Evolutionary conservation across 768 basidiomycete genomes (phyloP).

Genomic region (Xerocomus spinulosus): DNA sequence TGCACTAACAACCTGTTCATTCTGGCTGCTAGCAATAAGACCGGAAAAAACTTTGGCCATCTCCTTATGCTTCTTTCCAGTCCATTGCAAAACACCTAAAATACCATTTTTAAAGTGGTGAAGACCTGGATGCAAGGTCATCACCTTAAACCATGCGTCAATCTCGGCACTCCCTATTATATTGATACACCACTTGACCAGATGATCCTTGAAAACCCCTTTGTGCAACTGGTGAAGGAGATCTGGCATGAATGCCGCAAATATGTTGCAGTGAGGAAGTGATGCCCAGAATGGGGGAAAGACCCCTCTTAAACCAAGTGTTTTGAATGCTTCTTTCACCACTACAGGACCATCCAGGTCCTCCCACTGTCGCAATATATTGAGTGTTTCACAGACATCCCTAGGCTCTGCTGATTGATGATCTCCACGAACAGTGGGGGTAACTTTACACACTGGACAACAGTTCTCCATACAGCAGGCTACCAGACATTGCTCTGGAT

Average conservation of each 20-base stretch:
- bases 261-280: no score
- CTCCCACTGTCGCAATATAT: no score
- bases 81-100: background rate
- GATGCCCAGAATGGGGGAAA: background rate
- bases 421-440: background rate
- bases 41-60: background rate
- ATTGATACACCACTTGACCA: no score
- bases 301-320: no score
- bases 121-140: background rate
- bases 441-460: background rate
- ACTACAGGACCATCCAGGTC: no score
- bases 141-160: background rate
- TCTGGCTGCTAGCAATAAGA: background rate
- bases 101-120: background rate
- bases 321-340: no score
- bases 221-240: no score
- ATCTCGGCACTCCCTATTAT: background rate
- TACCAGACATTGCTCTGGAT: background rate
- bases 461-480: background rate
- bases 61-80: background rate
- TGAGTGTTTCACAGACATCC: no score
- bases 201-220: no score
- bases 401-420: fast-evolving
- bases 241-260: background rate
- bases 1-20: background rate